phyloP scores from a whole-genome alignment of 331 rosid species.

The Rhamnella rubrinervis region DNA sequence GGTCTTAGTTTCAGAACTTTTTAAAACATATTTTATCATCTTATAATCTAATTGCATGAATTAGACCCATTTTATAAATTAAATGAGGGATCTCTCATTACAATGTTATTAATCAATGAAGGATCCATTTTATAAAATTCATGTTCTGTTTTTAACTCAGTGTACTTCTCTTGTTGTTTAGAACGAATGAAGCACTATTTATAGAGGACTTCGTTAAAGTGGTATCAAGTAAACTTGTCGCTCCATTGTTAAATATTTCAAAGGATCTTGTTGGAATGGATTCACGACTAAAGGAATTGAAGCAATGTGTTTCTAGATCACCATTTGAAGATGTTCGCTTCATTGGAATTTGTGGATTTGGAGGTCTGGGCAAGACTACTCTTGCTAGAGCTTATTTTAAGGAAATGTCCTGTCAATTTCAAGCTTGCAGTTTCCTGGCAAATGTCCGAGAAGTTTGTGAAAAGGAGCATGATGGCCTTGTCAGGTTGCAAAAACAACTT shows the following conservation, averaged over 20 bases:
- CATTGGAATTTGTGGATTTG: conserved; percentile 18
- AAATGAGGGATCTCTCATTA: too few relatives aligned
- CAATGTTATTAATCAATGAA: too few relatives aligned
- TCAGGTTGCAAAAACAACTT: background rate
- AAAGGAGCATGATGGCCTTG: conserved; percentile 1
- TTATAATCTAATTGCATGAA: too few relatives aligned
- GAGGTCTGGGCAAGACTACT: conserved; percentile 21
- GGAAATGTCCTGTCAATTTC: background rate
- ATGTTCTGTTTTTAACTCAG: too few relatives aligned
- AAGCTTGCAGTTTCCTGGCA: background rate
- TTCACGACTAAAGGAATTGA: background rate
- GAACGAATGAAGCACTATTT: background rate
- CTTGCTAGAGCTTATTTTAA: conserved; percentile 7
- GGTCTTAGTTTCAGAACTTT: too few relatives aligned
- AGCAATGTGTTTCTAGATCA: background rate
- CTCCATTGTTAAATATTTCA: background rate
- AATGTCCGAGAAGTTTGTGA: conserved; percentile 8
- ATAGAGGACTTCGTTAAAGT: background rate
- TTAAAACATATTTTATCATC: too few relatives aligned
- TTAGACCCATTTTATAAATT: too few relatives aligned
- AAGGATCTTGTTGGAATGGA: conserved; percentile 6
- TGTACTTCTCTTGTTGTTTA: too few relatives aligned
- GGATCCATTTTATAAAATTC: too few relatives aligned
- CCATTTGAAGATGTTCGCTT: background rate
- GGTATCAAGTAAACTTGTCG: background rate